Conservation (phyloP, 768 basidiomycete genomes). For the Nevesoporus exiguus region DNA sequence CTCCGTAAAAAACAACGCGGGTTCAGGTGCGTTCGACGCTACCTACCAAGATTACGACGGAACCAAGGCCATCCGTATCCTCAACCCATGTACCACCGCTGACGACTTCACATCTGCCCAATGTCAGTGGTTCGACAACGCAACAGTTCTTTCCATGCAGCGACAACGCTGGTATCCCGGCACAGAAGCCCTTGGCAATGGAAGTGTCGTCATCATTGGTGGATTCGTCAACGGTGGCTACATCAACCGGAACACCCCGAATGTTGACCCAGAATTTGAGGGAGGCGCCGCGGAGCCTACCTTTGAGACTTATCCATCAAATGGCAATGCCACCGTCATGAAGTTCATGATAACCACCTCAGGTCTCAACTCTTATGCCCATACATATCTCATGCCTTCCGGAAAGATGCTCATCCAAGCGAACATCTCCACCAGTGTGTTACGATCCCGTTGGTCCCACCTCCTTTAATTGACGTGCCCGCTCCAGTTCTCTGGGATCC, state of each 20-base stretch:
- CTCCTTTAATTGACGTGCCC: background rate
- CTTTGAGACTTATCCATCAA: constrained; percentile 75
- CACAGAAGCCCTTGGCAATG: constrained; percentile 72
- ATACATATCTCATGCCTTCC: constrained; percentile 67
- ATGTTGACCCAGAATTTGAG: constrained; percentile 54
- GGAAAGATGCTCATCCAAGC: constrained; percentile 79
- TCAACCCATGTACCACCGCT: constrained; percentile 64
- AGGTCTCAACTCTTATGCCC: constrained; percentile 75
- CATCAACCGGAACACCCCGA: constrained; percentile 63
- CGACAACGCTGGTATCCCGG: constrained; percentile 75
- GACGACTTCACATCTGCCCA: constrained; percentile 45
- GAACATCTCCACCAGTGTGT: constrained; percentile 67
- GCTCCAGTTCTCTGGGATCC: constrained; percentile 49
- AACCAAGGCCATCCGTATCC: constrained; percentile 70
- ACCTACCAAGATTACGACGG: constrained; percentile 82
- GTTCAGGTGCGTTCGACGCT: constrained; percentile 54
- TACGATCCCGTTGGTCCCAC: background rate
- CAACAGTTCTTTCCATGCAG: constrained; percentile 60
- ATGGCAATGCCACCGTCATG: constrained; percentile 48
- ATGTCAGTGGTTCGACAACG: constrained; percentile 75
- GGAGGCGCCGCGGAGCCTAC: constrained; percentile 73
- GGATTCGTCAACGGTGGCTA: constrained; percentile 78
- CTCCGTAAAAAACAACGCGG: constrained; percentile 44
- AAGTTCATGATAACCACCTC: constrained; percentile 68
- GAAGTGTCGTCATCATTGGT: constrained; percentile 76